Evolutionary conservation across 116 monocot genomes (phyloP).

Genomic region (Papilionanthe hybrid): DNA sequence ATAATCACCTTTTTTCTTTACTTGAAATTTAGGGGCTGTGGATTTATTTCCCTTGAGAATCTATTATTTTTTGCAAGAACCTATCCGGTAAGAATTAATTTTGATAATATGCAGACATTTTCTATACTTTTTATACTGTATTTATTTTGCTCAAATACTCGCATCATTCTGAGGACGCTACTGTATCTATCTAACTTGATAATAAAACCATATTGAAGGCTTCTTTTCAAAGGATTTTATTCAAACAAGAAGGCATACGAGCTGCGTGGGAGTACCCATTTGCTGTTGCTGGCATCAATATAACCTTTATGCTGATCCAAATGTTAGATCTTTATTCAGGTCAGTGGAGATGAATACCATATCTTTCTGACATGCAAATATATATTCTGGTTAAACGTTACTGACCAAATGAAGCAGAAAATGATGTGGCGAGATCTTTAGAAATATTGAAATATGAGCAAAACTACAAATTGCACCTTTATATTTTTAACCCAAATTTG

Average conservation of each 20-base stretch:
- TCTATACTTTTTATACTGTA: background rate
- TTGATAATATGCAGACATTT: background rate
- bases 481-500: background rate
- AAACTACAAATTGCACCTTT: background rate
- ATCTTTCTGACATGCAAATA: background rate
- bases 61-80: constrained; percentile 78
- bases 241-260: constrained; percentile 70
- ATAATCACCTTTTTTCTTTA: background rate
- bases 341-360: constrained; percentile 17
- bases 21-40: constrained; percentile 59
- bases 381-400: background rate
- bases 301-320: constrained; percentile 92
- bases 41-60: constrained; percentile 87
- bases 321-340: constrained; percentile 90
- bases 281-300: constrained; percentile 89
- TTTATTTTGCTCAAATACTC: background rate
- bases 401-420: background rate
- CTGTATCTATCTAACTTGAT: constrained; percentile 1
- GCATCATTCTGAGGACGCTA: background rate
- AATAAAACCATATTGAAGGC: constrained; percentile 33
- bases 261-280: constrained; percentile 94
- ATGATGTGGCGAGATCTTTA: background rate
- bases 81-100: constrained; percentile 55
- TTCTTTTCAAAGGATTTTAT: constrained; percentile 66
- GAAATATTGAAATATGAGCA: background rate